Conservation (phyloP, 2,329 filamentous ascomycete genomes). For the Neofusicoccum laricinum region DNA sequence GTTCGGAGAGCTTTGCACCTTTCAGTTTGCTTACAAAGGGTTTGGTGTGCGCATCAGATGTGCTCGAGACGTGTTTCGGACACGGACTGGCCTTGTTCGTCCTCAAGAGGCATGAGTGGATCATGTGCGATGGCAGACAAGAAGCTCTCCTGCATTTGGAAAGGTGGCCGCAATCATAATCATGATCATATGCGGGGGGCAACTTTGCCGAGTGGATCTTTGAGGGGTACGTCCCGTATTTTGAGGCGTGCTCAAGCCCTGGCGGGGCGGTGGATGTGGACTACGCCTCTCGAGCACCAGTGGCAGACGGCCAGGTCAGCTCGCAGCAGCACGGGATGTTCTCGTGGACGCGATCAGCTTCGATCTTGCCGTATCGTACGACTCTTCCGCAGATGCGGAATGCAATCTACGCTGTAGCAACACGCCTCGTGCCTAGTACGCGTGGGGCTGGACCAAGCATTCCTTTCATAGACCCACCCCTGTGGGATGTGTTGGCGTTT, state of each 20-base stretch:
- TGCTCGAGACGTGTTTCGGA: not conserved
- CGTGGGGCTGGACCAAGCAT: not conserved
- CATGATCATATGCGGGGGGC: not conserved
- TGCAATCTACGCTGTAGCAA: not conserved
- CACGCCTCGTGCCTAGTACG: not conserved
- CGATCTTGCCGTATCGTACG: constrained; percentile 6
- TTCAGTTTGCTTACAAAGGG: not conserved
- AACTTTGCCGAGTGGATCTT: constrained; percentile 6
- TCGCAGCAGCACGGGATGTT: not conserved
- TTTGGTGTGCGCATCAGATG: not conserved
- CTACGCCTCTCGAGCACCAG: not conserved
- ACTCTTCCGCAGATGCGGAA: not conserved
- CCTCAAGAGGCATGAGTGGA: too few species aligned
- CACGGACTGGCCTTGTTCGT: not conserved
- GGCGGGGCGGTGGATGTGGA: not conserved
- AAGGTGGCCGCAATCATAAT: not conserved
- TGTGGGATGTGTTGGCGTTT: not conserved
- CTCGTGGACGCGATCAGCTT: not conserved
- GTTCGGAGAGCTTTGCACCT: not conserved
- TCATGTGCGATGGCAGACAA: not conserved
- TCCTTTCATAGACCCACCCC: not conserved
- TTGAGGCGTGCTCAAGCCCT: not conserved
- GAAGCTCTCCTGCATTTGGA: not conserved
- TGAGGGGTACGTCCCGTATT: not conserved
- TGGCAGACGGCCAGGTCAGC: not conserved